Evolutionary conservation across 768 basidiomycete genomes (phyloP).

Genomic region (Boletellus emodensis): DNA sequence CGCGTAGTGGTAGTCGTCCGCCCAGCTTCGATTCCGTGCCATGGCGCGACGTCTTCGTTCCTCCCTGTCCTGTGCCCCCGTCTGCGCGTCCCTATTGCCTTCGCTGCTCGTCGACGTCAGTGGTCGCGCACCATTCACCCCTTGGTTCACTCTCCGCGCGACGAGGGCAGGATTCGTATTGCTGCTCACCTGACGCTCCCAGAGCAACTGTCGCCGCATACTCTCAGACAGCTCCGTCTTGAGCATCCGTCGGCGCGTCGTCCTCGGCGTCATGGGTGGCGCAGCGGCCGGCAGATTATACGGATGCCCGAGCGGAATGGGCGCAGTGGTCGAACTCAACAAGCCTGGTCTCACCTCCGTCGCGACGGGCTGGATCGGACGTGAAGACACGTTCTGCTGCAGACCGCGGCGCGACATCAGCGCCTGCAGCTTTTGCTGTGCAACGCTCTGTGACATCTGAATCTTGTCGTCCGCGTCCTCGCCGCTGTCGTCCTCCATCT

Average conservation of each 20-base stretch:
- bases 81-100: conserved; percentile 9
- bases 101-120: conserved; percentile 29
- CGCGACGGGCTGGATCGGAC: conserved; percentile 16
- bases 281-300: conserved; percentile 68
- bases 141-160: conserved; percentile 28
- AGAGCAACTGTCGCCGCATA: conserved; percentile 72
- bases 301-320: conserved; percentile 60
- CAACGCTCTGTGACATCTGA: conserved; percentile 62
- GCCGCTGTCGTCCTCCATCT: conserved; percentile 64
- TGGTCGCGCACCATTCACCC: conserved; percentile 25
- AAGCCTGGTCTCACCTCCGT: conserved; percentile 17
- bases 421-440: conserved; percentile 61
- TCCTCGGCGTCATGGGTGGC: conserved; percentile 76
- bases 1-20: conserved; percentile 59
- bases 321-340: conserved; percentile 37
- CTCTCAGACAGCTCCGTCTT: conserved; percentile 83
- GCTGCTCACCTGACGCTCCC: conserved; percentile 68
- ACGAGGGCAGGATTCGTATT: conserved; percentile 43
- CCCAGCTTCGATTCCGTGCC: conserved; percentile 64
- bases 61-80: conserved; percentile 26
- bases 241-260: conserved; percentile 81
- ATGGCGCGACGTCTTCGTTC: conserved; percentile 43
- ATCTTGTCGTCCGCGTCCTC: conserved; percentile 48
- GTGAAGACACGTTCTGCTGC: conserved; percentile 24
- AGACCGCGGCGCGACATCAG: conserved; percentile 47